Conservation (phyloP, 805 yeast species). For the Nakazawaea holstii region DNA sequence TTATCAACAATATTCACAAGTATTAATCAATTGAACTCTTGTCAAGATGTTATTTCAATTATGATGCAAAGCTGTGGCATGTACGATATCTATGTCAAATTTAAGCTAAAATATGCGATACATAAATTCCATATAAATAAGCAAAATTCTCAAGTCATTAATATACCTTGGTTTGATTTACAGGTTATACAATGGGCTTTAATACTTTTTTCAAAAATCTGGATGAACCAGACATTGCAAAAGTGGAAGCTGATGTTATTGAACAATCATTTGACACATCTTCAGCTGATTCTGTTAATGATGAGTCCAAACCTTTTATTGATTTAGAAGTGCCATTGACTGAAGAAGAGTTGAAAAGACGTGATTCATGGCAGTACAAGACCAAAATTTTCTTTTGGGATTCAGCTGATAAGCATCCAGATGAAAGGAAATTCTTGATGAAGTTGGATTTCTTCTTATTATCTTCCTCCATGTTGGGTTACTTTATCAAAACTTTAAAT, state of each 20-base stretch:
- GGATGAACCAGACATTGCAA: not conserved
- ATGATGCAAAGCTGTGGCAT: too few species aligned
- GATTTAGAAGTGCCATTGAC: not conserved
- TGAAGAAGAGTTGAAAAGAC: not conserved
- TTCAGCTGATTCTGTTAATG: not conserved
- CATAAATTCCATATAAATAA: too few species aligned
- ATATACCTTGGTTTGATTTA: too few species aligned
- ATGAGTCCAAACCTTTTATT: not conserved
- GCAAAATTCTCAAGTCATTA: too few species aligned
- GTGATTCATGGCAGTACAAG: not conserved
- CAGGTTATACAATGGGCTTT: too few species aligned
- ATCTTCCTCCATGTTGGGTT: constrained; percentile 37
- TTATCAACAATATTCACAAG: too few species aligned
- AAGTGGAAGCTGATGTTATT: not conserved
- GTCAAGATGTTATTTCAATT: too few species aligned
- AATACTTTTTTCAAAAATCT: too few species aligned
- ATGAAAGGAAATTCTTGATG: constrained; percentile 28
- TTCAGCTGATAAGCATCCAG: constrained; percentile 28
- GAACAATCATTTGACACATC: not conserved
- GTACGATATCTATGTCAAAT: too few species aligned
- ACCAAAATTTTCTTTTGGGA: constrained; percentile 20
- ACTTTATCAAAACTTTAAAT: constrained; percentile 39
- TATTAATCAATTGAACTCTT: too few species aligned
- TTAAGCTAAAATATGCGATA: too few species aligned
- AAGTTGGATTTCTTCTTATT: constrained; percentile 34